phyloP scores from a whole-genome alignment of 305 asterid species.

The Petunia hybrid region DNA sequence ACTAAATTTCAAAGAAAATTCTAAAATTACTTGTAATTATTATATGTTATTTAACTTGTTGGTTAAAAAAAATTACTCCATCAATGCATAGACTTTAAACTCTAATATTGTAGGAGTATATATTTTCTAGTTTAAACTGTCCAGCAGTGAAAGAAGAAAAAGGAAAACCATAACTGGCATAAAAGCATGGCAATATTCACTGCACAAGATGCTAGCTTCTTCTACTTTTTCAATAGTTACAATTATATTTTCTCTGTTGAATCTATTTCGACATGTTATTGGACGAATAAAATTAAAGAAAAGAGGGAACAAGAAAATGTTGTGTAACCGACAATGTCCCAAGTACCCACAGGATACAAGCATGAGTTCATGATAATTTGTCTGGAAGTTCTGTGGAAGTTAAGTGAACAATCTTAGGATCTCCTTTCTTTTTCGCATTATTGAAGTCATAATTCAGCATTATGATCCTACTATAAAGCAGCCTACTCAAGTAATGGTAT shows the following conservation, averaged over 20 bases:
- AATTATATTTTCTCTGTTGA: conserved; percentile 4
- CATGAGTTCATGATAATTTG: not conserved
- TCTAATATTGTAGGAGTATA: no score
- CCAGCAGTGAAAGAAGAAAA: not conserved
- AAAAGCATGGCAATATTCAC: not conserved
- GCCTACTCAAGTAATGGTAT: not conserved
- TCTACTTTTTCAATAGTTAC: not conserved
- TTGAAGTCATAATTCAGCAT: not conserved
- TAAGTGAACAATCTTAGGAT: not conserved
- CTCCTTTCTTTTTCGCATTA: not conserved
- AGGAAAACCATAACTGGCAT: not conserved
- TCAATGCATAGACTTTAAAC: no score
- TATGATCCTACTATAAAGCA: not conserved
- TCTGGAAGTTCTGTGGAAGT: not conserved
- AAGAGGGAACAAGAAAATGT: conserved; percentile 2
- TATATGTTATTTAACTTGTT: no score
- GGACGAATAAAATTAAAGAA: not conserved
- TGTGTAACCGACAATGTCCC: conserved; percentile 27
- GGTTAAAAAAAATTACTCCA: no score
- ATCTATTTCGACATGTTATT: conserved; percentile 23
- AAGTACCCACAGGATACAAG: not conserved
- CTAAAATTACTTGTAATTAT: no score
- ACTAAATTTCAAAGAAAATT: no score
- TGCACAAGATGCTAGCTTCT: not conserved
- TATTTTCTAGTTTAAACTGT: no score